A percentile compares a stretch with the other conserved stretches of the same genome.
Evolutionary conservation across 352 stramenopile genomes (phyloP).

Genomic region (Pythium pyrilobum): DNA sequence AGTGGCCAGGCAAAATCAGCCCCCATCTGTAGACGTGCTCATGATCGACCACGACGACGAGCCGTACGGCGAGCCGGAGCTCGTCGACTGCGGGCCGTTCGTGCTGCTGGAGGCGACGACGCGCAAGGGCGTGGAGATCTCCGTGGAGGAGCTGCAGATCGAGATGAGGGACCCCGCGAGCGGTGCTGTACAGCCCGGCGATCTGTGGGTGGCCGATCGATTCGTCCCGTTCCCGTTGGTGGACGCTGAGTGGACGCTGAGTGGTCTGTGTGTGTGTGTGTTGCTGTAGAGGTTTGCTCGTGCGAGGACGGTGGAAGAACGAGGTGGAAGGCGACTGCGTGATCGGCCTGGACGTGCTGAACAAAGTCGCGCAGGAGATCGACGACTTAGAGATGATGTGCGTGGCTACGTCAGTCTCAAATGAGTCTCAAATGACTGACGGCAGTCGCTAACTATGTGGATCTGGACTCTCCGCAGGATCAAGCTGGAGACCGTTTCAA

Average conservation of each 20-base stretch:
- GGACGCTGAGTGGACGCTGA: neutral
- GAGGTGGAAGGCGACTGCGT: conserved; percentile 26
- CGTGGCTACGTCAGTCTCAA: neutral
- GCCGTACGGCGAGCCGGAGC: conserved; percentile 17
- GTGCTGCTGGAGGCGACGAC: conserved; percentile 64
- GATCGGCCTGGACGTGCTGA: conserved; percentile 28
- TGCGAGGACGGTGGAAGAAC: conserved; percentile 41
- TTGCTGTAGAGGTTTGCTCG: conserved; percentile 37
- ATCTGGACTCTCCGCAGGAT: conserved; percentile 43
- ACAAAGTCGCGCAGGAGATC: conserved; percentile 47
- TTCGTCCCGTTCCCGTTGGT: neutral
- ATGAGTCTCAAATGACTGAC: neutral
- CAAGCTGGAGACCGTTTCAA: conserved; percentile 62
- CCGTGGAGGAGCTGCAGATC: conserved; percentile 60
- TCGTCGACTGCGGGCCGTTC: conserved; percentile 28
- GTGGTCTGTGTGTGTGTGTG: neutral
- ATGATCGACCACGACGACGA: conserved; percentile 1
- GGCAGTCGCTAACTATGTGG: neutral
- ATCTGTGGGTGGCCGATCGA: conserved; percentile 32
- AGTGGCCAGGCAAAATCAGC: neutral
- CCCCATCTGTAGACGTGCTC: neutral
- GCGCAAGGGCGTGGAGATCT: conserved; percentile 47
- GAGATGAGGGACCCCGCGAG: conserved; percentile 26
- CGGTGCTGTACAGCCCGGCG: conserved; percentile 23
- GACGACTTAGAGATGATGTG: conserved; percentile 74